Conservation (phyloP, 495 filamentous ascomycete species). For the Penicillium bovifimosum region DNA sequence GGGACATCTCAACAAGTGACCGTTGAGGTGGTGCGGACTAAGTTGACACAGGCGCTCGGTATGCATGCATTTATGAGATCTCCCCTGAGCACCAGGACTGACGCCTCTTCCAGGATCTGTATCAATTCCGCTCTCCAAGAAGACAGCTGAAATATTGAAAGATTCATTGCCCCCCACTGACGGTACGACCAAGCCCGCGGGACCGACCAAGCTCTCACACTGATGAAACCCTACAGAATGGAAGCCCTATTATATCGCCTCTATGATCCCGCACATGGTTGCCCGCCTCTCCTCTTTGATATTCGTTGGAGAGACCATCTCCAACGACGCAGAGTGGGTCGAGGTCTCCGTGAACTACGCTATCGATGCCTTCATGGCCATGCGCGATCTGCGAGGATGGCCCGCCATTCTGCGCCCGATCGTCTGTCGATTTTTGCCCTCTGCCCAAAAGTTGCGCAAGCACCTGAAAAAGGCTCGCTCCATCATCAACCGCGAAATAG, state of each 20-base stretch:
- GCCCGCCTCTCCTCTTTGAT: constrained; percentile 52
- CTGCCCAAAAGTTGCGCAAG: constrained; percentile 22
- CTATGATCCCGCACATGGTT: constrained; percentile 40
- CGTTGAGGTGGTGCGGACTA: constrained; percentile 36
- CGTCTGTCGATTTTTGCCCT: constrained; percentile 34
- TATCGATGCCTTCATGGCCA: constrained; percentile 40
- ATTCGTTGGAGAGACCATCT: constrained; percentile 51
- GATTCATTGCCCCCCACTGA: constrained; percentile 35
- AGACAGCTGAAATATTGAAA: constrained; percentile 33
- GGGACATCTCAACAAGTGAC: constrained; percentile 24
- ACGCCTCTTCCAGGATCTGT: constrained; percentile 23
- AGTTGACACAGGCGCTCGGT: constrained; percentile 46
- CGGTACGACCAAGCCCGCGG: constrained; percentile 19
- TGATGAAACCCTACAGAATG: constrained; percentile 20
- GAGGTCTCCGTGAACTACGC: constrained; percentile 54
- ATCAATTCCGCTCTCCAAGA: constrained; percentile 37
- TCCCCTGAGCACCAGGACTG: neutral
- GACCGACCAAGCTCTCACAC: neutral
- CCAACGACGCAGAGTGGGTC: constrained; percentile 52
- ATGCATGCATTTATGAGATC: neutral
- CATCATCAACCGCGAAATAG: constrained; percentile 32
- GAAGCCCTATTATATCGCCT: constrained; percentile 24
- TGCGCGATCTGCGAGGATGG: constrained; percentile 27
- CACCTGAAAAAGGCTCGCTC: constrained; percentile 20
- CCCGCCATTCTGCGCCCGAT: constrained; percentile 34